Conservation (phyloP, 257 asterid genomes). For the Capsicum baccatum region DNA sequence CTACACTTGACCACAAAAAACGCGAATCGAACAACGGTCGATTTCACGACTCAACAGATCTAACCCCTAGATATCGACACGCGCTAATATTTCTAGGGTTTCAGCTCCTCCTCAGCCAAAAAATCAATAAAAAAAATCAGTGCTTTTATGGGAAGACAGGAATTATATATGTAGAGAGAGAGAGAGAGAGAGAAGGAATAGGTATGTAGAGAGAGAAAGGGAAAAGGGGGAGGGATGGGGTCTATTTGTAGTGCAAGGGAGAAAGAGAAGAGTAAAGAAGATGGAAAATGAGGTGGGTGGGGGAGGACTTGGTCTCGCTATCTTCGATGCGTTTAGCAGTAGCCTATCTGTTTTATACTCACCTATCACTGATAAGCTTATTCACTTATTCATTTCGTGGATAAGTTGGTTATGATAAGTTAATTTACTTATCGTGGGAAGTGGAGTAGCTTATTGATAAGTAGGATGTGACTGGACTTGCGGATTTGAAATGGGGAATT, state of each 20-base stretch:
- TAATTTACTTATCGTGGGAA: fast-evolving
- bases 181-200: not conserved
- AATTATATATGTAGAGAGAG: constrained; percentile 28
- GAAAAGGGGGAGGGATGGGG: constrained; percentile 7
- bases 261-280: constrained; percentile 17
- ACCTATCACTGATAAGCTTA: constrained; percentile 38
- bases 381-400: fast-evolving
- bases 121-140: not conserved
- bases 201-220: constrained; percentile 33
- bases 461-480: constrained; percentile 56
- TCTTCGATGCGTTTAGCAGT: constrained; percentile 96
- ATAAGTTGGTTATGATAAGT: not conserved
- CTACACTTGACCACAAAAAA: not conserved
- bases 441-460: constrained; percentile 54
- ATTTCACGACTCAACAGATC: constrained; percentile 48
- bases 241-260: constrained; percentile 17
- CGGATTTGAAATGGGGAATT: constrained; percentile 83
- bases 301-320: constrained; percentile 92
- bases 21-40: constrained; percentile 42
- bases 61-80: constrained; percentile 51
- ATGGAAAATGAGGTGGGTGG: constrained; percentile 47
- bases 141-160: constrained; percentile 12
- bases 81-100: constrained; percentile 66
- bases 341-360: constrained; percentile 62
- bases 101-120: constrained; percentile 29